phyloP scores from a whole-genome alignment of 345 rosid species.

The Jatropha curcas region DNA sequence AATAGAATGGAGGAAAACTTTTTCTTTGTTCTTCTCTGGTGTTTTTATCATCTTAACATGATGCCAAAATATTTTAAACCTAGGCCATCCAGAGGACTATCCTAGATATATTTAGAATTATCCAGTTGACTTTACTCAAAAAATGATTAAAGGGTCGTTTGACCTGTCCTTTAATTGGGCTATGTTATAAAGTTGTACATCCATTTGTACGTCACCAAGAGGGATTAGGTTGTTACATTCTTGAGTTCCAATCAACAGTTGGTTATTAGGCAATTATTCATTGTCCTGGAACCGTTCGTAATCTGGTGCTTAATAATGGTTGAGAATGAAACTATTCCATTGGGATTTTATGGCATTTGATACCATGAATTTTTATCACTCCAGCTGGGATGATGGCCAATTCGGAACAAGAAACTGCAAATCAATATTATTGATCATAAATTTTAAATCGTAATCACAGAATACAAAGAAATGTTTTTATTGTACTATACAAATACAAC shows the following conservation, averaged over 20 bases:
- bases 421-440: background rate
- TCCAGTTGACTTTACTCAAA: background rate
- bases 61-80: background rate
- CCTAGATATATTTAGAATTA: background rate
- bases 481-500: background rate
- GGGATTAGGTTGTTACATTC: background rate
- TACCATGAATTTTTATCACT: background rate
- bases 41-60: background rate
- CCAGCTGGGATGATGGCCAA: background rate
- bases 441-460: background rate
- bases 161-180: background rate
- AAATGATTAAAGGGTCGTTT: background rate
- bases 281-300: background rate
- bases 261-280: background rate
- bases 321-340: background rate
- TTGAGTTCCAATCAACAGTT: background rate
- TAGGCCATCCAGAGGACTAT: background rate
- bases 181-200: background rate
- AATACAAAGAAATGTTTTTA: background rate
- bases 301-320: background rate
- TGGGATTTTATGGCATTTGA: background rate
- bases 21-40: background rate
- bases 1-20: background rate
- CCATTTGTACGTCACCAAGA: background rate
- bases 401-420: background rate